phyloP scores from a whole-genome alignment of 306 rosid species.

The Medicago arabica region DNA sequence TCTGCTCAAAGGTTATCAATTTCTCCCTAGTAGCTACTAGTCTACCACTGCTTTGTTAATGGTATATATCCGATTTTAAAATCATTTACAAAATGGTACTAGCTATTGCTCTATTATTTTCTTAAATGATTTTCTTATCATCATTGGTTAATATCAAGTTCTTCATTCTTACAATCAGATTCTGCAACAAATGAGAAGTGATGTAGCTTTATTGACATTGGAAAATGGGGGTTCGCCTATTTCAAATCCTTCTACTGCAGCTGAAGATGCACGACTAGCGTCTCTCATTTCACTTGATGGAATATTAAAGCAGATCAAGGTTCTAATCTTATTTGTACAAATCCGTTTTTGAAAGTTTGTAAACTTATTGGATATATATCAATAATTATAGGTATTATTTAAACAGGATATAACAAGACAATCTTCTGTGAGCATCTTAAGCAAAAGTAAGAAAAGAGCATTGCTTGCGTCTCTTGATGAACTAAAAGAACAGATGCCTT shows the following conservation, averaged over 20 bases:
- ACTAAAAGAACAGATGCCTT: conserved; percentile 84
- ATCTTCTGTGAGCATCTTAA: conserved; percentile 65
- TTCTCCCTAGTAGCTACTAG: no score
- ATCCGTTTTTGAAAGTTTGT: conserved; percentile 19
- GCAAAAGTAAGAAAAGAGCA: conserved; percentile 77
- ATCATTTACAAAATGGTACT: conserved; percentile 1
- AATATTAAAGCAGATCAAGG: conserved; percentile 94
- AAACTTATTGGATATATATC: conserved; percentile 22
- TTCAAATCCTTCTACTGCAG: conserved; percentile 90
- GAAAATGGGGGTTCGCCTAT: conserved; percentile 82
- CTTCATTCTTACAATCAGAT: conserved; percentile 57
- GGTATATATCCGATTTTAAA: conserved; percentile 1
- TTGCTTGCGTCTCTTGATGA: conserved; percentile 79
- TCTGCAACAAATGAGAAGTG: conserved; percentile 93
- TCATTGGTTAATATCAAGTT: conserved; percentile 27
- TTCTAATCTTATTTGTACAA: conserved; percentile 40
- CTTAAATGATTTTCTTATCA: conserved; percentile 28
- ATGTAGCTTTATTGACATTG: conserved; percentile 75
- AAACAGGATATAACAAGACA: conserved; percentile 75
- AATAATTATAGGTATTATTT: conserved; percentile 35
- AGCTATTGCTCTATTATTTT: conserved; percentile 16
- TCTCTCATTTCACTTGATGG: conserved; percentile 95
- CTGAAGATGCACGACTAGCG: conserved; percentile 94
- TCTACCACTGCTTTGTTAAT: no score
- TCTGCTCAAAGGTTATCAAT: conserved; percentile 1